A percentile compares a stretch with the other conserved stretches of the same genome.
These are phyloP conservation scores for Chrysoporthe puriensis DNA, from an alignment of 2,329 filamentous ascomycete genomes.

Conservation along the genomic window DNA sequence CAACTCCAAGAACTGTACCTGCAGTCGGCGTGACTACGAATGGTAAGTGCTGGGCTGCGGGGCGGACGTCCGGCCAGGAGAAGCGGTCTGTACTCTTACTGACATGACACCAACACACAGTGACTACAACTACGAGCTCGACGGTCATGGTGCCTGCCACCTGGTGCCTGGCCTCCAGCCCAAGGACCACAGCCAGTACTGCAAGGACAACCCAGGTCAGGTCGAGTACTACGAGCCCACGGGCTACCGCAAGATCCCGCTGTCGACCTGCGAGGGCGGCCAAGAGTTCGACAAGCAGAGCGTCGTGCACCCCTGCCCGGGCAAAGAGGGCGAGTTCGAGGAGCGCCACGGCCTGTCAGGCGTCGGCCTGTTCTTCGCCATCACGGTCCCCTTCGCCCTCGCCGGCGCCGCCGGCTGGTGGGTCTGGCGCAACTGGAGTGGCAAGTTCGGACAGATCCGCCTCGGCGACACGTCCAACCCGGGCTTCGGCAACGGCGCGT, in stretches of 20 bases:
- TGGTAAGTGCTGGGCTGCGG: slow-evolving; percentile 64
- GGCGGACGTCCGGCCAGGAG: not conserved
- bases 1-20: slow-evolving; percentile 78
- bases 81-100: slow-evolving; percentile 30
- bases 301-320: slow-evolving; percentile 67
- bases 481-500: slow-evolving; percentile 41
- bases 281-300: slow-evolving; percentile 71
- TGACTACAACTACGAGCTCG: slow-evolving; percentile 90
- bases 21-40: slow-evolving; percentile 85
- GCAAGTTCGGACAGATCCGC: slow-evolving; percentile 89
- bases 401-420: slow-evolving; percentile 80
- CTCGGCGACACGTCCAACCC: slow-evolving; percentile 68
- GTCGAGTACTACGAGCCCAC: slow-evolving; percentile 82
- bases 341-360: slow-evolving; percentile 71
- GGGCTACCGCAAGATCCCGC: slow-evolving; percentile 85
- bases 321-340: slow-evolving; percentile 81
- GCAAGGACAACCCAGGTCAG: slow-evolving; percentile 65
- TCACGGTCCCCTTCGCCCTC: slow-evolving; percentile 72
- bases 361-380: slow-evolving; percentile 81
- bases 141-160: slow-evolving; percentile 74
- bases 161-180: slow-evolving; percentile 76
- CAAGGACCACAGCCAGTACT: slow-evolving; percentile 53
- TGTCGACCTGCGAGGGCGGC: slow-evolving; percentile 84
- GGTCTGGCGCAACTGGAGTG: slow-evolving; percentile 81
- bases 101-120: slow-evolving; percentile 47